Percentiles rank a stretch among this genome's conserved stretches.
Evolutionary conservation across 2,329 filamentous ascomycete species (phyloP).

Genomic region (Aspergillus felis): DNA sequence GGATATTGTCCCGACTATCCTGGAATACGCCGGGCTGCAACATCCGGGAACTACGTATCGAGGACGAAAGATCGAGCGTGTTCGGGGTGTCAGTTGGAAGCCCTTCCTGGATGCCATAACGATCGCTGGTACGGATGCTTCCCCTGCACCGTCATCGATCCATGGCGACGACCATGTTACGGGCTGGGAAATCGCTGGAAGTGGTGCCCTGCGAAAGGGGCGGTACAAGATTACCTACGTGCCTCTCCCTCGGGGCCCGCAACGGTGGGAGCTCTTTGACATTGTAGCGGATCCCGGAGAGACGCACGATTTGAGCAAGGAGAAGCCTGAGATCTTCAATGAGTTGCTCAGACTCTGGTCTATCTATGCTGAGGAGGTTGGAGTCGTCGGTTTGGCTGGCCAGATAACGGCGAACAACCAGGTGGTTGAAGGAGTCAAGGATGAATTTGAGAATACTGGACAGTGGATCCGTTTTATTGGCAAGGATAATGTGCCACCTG

Average conservation of each 20-base stretch:
- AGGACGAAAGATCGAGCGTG: slow-evolving; percentile 48
- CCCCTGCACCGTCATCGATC: slow-evolving; percentile 34
- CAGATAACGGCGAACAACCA: neutral
- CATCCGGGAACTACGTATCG: slow-evolving; percentile 54
- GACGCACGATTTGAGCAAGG: slow-evolving; percentile 42
- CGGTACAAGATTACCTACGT: slow-evolving; percentile 59
- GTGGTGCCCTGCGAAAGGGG: slow-evolving; percentile 52
- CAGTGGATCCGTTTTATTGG: neutral
- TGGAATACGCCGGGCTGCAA: slow-evolving; percentile 39
- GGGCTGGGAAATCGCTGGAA: slow-evolving; percentile 56
- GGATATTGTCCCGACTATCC: slow-evolving; percentile 48
- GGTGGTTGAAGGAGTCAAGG: neutral
- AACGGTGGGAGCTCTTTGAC: slow-evolving; percentile 57
- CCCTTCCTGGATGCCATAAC: slow-evolving; percentile 16
- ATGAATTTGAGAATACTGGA: neutral
- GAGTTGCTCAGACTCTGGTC: slow-evolving; percentile 54
- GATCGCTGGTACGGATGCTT: slow-evolving; percentile 20
- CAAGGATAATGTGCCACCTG: neutral
- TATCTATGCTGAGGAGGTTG: slow-evolving; percentile 56
- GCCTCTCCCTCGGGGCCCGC: slow-evolving; percentile 52
- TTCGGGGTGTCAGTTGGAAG: slow-evolving; percentile 50
- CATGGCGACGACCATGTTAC: slow-evolving; percentile 51
- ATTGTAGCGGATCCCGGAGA: slow-evolving; percentile 52
- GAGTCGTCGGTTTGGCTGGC: slow-evolving; percentile 50
- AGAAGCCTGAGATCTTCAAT: slow-evolving; percentile 44